Base-by-base conservation (phyloP, 179 eudicot genomes). In the Corrigiola litoralis region DNA sequence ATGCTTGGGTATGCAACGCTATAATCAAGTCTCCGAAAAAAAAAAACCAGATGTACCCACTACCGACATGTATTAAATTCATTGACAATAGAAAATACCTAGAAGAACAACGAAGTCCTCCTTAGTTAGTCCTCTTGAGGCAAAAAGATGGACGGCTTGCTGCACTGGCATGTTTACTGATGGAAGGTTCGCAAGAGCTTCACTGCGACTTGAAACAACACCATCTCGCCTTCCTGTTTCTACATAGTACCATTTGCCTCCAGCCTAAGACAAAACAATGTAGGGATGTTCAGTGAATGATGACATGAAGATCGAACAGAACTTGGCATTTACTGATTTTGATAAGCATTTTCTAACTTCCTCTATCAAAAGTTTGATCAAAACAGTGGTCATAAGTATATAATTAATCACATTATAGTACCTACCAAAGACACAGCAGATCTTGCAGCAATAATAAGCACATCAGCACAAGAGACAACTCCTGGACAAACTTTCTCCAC, bases 391-490 rank as follows among this genome's bases (percentile, higher is more conserved):
- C n/a, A n/a, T n/a, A n/a, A n/a, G n/a, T n/a, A n/a, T n/a, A n/a
- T n/a, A n/a, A n/a, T n/a, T n/a, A n/a, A 28, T 12, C 1, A 25
- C 8, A 32, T 32, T 47, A n/a, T 17, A 50, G 6, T 50, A 33
- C 45, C 44, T 67, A 75, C 79, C 67, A 73, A 67, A 3, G 28
- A 32, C 2, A 75, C 77, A 4, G 69, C 82, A 27, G 72, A 78
- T 51, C 83, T 75, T 34, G 85, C 73, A 8, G 76, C 71, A 29
- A 77, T 48, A 10, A 72, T 63, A 7, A 80, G 25, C 2, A 72
- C 63, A 56, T 83, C 87, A 0, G 84, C 79, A 28, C 87, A 83
- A 1, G 87, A 80, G 3, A 80, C 87, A 4, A 63, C 63, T 24
- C 74, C 84, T 0, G 85, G 87, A 66, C 87, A 83, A 34, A 51